phyloP scores from a whole-genome alignment of 805 yeast genomes.

The Candida takata region DNA sequence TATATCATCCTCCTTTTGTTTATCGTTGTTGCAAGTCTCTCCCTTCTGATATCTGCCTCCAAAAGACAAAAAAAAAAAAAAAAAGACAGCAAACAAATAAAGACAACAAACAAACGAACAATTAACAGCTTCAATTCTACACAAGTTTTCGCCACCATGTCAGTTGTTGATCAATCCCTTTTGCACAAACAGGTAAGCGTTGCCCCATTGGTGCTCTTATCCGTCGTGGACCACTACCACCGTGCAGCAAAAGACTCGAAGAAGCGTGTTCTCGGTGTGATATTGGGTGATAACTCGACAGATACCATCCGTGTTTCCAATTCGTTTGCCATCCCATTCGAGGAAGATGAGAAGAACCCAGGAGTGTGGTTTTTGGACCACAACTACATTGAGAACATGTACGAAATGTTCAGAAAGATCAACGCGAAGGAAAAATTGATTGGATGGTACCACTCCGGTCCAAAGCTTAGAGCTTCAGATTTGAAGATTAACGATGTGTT shows the following conservation, averaged over 20 bases:
- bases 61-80: too few species aligned
- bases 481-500: constrained; percentile 86
- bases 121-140: background rate
- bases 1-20: too few species aligned
- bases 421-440: constrained; percentile 93
- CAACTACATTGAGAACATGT: constrained; percentile 92
- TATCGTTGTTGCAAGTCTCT: too few species aligned
- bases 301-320: constrained; percentile 70
- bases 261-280: constrained; percentile 90
- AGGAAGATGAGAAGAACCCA: constrained; percentile 88
- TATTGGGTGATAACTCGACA: constrained; percentile 68
- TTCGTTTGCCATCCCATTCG: constrained; percentile 95
- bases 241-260: constrained; percentile 68
- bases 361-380: constrained; percentile 97
- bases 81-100: too few species aligned
- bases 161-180: constrained; percentile 17
- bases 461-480: constrained; percentile 82
- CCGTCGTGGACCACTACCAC: constrained; percentile 93
- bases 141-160: constrained; percentile 5
- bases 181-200: constrained; percentile 64
- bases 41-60: too few species aligned
- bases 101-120: too few species aligned
- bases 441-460: constrained; percentile 99
- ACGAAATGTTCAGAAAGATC: constrained; percentile 95
- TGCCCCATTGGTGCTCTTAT: constrained; percentile 89